Base-by-base conservation (phyloP, 768 basidiomycete species). In the Suillus subalutaceus region DNA sequence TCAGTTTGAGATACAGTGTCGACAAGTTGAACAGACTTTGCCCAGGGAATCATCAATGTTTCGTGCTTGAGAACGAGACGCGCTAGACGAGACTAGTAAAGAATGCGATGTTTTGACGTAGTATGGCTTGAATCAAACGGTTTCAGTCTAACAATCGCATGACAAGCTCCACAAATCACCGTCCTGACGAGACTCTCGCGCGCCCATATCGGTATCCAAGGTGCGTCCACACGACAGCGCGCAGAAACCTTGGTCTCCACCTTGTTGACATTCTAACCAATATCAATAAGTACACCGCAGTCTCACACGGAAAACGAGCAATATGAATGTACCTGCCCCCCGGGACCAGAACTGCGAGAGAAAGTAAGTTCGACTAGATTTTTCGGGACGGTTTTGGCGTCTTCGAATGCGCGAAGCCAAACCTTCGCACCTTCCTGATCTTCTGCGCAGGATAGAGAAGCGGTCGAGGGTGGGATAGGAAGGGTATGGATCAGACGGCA, bases 231-330 rank as follows among this genome's bases (percentile, higher is more conserved):
- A 7, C 82, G 75, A 70, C 90, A 91, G 50, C 89, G 82, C 18
- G 90, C 70, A 0, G 86, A 89, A 0, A 86, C 90, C 73, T 94
- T 94, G 16, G 93, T 94, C 66, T 92, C 93, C n/a, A 94, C 85
- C 78, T 93, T 94, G 73, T 94, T 94, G 46, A 94, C 93, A 69
- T 94, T 92, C 55, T 56, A 56, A 35, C 5, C 55, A 35, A n/a
- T 20, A 55, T 35, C 13, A 7, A 20, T 62, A 46, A 35, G 37
- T 48, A 62, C 40, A 32, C 52, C 37, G 46, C 44, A 23, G 38
- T 35, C 44, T 63, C 40, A 43, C n/a, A 20, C 60, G 26, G 30
- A 58, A 63, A 18, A 30, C 50, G 57, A 30, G 48, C 9, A 55
- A 18, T 23, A 38, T 46, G 38, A 20, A 70, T 79, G 50, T 58